Evolutionary conservation across 2,329 filamentous ascomycete genomes (phyloP).

Genomic region (Colletotrichum coccodes): DNA sequence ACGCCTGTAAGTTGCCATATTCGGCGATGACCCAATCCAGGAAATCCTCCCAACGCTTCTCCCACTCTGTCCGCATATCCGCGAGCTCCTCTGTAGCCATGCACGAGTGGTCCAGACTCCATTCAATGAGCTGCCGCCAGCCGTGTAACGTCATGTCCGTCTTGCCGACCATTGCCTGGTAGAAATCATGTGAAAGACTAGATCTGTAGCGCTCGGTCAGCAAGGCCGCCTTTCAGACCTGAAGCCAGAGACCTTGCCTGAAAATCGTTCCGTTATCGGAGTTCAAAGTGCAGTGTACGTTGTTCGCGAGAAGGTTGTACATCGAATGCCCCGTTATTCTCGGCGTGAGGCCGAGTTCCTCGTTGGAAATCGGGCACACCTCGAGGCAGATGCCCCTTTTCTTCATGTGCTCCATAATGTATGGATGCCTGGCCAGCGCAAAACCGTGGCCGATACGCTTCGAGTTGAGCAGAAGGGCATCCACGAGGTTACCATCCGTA

Average conservation of each 20-base stretch:
- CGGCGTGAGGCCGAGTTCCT: conserved; percentile 76
- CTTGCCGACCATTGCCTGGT: conserved; percentile 78
- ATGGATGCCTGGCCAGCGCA: conserved; percentile 72
- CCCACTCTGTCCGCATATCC: conserved; percentile 56
- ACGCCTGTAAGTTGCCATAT: conserved; percentile 41
- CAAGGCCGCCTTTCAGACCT: conserved; percentile 10
- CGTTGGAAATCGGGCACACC: conserved; percentile 81
- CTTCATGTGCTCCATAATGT: conserved; percentile 74
- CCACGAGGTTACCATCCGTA: conserved; percentile 74
- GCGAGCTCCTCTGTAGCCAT: conserved; percentile 54
- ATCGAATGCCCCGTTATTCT: conserved; percentile 73
- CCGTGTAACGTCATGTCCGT: conserved; percentile 74
- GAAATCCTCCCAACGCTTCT: conserved; percentile 67
- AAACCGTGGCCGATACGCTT: conserved; percentile 82
- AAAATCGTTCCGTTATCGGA: conserved; percentile 82
- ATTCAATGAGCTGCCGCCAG: conserved; percentile 74
- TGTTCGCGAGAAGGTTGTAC: conserved; percentile 75
- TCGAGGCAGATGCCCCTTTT: conserved; percentile 75
- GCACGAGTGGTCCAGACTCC: conserved; percentile 72
- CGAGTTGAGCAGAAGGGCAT: conserved; percentile 72
- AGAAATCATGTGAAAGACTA: conserved; percentile 80
- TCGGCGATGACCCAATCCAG: conserved; percentile 60
- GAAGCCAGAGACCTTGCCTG: conserved; percentile 53
- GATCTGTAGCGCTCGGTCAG: conserved; percentile 57
- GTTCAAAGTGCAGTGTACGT: conserved; percentile 78